Percentiles rank a stretch among this genome's conserved stretches.
Conservation (phyloP, 225 moss, liverwort and hornwort species). For the Bryum argenteum region DNA sequence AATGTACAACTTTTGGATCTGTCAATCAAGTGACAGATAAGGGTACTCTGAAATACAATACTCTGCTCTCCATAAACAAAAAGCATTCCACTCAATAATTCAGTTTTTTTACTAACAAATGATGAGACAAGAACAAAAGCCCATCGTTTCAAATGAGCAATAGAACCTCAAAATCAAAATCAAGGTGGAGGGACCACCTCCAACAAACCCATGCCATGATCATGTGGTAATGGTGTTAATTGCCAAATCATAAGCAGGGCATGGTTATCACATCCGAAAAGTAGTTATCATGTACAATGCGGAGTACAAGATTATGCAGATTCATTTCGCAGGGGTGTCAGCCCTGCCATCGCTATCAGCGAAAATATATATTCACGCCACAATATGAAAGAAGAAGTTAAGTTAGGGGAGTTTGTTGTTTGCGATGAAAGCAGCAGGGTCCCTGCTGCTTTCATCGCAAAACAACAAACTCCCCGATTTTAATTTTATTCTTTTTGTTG, state of each 20-base stretch:
- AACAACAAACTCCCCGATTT: too few species aligned
- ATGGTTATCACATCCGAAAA: neutral
- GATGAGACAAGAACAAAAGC: neutral
- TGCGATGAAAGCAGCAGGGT: too few species aligned
- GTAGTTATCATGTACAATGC: conserved; percentile 3
- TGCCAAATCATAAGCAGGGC: neutral
- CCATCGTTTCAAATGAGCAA: neutral
- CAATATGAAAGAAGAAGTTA: neutral
- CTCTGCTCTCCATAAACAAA: neutral
- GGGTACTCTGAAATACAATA: conserved; percentile 1
- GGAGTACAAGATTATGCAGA: conserved; percentile 34
- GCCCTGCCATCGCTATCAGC: neutral
- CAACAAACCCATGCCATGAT: too few species aligned
- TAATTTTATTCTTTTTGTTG: neutral
- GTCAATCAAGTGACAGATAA: conserved; percentile 14
- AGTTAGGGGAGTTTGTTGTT: too few species aligned
- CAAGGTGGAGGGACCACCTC: neutral
- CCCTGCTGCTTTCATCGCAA: too few species aligned
- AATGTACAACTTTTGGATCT: conserved; percentile 27
- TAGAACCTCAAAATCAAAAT: neutral
- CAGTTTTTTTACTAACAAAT: too few species aligned
- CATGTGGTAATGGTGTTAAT: neutral
- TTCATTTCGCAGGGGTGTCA: conserved; percentile 15
- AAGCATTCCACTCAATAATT: neutral
- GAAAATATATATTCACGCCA: neutral